Percentiles rank a stretch among this genome's conserved stretches.
Conservation (phyloP, 2,329 filamentous ascomycete species). For the Pseudofabraea citricarpa region DNA sequence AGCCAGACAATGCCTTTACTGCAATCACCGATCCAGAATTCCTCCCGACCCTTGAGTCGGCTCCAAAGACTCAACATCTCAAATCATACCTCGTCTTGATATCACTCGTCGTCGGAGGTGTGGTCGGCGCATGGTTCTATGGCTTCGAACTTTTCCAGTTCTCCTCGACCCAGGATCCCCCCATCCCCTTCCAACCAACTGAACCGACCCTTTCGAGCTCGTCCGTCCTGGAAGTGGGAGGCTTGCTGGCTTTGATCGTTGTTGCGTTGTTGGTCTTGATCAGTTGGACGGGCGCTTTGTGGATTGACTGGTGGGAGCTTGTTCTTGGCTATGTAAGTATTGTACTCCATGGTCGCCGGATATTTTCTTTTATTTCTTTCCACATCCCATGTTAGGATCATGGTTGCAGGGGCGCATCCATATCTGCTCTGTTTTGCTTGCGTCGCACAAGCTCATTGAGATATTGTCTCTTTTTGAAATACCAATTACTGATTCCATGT, state of each 20-base stretch:
- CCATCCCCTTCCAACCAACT: background rate
- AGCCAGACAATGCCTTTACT: background rate
- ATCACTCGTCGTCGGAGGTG: background rate
- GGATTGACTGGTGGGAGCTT: constrained; percentile 3
- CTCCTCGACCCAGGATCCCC: background rate
- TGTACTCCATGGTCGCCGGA: too few relatives aligned
- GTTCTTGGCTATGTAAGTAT: constrained; percentile 3
- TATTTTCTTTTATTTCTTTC: too few relatives aligned
- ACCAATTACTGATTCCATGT: too few relatives aligned
- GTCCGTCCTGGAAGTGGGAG: background rate
- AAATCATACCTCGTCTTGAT: background rate
- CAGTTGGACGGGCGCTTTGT: constrained; percentile 1
- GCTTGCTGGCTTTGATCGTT: background rate
- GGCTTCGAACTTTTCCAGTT: constrained; percentile 6
- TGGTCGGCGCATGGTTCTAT: constrained; percentile 3
- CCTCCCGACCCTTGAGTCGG: constrained; percentile 2
- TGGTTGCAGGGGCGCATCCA: too few relatives aligned
- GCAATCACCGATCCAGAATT: constrained; percentile 3
- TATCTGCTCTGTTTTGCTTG: too few relatives aligned
- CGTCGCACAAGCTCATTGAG: too few relatives aligned
- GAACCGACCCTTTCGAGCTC: background rate
- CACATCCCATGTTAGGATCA: too few relatives aligned
- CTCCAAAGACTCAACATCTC: background rate
- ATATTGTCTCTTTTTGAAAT: too few relatives aligned
- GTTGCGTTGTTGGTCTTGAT: background rate